phyloP scores from a whole-genome alignment of 2,329 filamentous ascomycete species.

The Trichoderma aggressivum region DNA sequence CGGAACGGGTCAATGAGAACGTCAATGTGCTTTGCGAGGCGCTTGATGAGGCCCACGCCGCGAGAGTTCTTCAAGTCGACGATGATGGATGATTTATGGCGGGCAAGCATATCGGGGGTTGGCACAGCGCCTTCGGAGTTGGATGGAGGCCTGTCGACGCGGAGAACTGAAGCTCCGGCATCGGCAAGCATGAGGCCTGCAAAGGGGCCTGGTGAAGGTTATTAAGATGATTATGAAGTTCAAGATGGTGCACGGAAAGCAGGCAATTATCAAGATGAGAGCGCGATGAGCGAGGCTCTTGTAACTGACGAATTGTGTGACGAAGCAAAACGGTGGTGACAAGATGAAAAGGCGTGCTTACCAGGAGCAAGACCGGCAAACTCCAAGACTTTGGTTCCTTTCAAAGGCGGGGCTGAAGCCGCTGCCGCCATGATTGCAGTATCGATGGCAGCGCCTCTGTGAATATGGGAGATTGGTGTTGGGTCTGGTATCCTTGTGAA shows the following conservation, averaged over 20 bases:
- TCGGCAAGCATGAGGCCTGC: conserved; percentile 86
- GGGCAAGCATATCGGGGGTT: conserved; percentile 71
- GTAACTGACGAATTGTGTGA: background rate
- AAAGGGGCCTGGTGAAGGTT: conserved; percentile 64
- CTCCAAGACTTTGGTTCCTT: conserved; percentile 56
- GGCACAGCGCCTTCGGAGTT: conserved; percentile 41
- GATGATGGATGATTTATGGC: conserved; percentile 75
- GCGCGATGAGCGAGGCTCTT: background rate
- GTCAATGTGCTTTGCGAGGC: conserved; percentile 68
- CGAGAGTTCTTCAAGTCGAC: conserved; percentile 70
- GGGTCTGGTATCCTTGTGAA: background rate
- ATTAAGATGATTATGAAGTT: background rate
- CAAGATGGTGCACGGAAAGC: background rate
- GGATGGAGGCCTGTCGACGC: conserved; percentile 67
- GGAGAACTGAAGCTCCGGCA: conserved; percentile 82
- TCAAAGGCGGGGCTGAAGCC: conserved; percentile 34
- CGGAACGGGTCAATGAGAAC: conserved; percentile 91
- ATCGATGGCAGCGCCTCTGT: background rate
- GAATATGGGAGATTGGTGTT: background rate
- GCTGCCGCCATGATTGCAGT: background rate
- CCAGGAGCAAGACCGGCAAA: conserved; percentile 62
- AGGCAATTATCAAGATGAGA: background rate
- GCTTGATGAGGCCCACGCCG: conserved; percentile 64
- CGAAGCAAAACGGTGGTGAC: background rate
- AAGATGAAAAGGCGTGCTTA: conserved; percentile 27